Conservation (phyloP, 2,329 filamentous ascomycete species). For the Sporothrix pseudoabietina region DNA sequence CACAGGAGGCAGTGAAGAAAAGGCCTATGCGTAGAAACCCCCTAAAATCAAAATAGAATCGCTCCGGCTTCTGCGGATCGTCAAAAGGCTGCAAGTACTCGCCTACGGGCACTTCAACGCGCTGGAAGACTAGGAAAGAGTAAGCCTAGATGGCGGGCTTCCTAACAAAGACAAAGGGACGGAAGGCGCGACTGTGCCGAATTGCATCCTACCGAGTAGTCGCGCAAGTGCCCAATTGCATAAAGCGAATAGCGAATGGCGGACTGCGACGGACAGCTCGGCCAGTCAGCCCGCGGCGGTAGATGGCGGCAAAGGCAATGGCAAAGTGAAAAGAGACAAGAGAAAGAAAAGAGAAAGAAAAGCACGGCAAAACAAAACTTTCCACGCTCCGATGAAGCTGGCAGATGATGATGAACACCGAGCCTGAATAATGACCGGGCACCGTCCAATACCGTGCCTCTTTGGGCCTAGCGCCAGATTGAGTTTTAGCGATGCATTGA, state of each 20-base stretch:
- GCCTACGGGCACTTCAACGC: neutral
- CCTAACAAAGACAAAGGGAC: neutral
- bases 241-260: neutral
- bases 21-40: neutral
- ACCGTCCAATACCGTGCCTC: neutral
- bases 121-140: neutral
- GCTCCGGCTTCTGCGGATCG: constrained; percentile 18
- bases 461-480: constrained; percentile 16
- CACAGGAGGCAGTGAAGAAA: neutral
- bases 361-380: neutral
- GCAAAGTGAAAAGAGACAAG: neutral
- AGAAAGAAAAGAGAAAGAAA: neutral
- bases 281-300: neutral
- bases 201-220: neutral
- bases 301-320: neutral
- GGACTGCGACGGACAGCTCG: neutral
- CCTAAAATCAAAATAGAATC: neutral
- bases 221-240: neutral
- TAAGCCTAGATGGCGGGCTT: constrained; percentile 1
- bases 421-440: constrained; percentile 21
- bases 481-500: constrained; percentile 4
- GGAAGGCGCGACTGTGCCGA: neutral
- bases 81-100: neutral
- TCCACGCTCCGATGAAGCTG: neutral
- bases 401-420: constrained; percentile 19